Evolutionary conservation across 768 basidiomycete species (phyloP), one percentile per base, ranked within the genome.

Genomic region (Botryobasidium botryosum): DNA sequence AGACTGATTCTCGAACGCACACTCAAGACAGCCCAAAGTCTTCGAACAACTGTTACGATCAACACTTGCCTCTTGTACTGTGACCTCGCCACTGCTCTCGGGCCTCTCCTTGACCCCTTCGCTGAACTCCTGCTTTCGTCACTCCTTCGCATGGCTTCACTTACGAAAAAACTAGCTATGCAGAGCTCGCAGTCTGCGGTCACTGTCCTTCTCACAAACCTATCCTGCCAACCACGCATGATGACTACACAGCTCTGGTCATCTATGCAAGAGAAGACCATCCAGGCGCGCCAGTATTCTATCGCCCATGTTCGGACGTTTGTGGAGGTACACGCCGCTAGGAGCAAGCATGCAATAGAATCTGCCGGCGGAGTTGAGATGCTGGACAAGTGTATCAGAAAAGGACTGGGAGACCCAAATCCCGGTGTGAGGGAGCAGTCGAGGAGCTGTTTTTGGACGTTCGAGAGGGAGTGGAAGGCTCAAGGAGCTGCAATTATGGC

Each of bases 81-180:
- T 35, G 88, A 94, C 51, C 67, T 97, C 31, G 74, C 77, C 27
- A 51, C 62, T 25, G 64, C 74, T 13, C 71, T 97, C 25, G 76
- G 76, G 36, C 53, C 71, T 7, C 59, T 68, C 13, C 63, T 96
- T 37, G 91, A 97, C 57, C 77, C 77, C 0, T 74, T 81, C 54
- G 79, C 78, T 56, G 94, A 97, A 40, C 59, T 67, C 2, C 56
- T 94, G 3, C 66, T 87, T 47, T 70, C 71, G n/a, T 72, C 79
- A 54, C 70, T 91, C 10, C 66, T 91, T 33, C 77, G 76, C 50
- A 81, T 97, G 83, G 75, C 83, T 24, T 77, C 76, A 6, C 77
- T 84, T 44, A 96, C 91, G 26, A 99, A 99, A 63, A 92, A 91
- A 59, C 77, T 96, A 39, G 72, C 76, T 20, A 86, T 82, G 3